Evolutionary conservation across 371 early-diverging fungal species (phyloP).

Genomic region (Mortierella sp.): DNA sequence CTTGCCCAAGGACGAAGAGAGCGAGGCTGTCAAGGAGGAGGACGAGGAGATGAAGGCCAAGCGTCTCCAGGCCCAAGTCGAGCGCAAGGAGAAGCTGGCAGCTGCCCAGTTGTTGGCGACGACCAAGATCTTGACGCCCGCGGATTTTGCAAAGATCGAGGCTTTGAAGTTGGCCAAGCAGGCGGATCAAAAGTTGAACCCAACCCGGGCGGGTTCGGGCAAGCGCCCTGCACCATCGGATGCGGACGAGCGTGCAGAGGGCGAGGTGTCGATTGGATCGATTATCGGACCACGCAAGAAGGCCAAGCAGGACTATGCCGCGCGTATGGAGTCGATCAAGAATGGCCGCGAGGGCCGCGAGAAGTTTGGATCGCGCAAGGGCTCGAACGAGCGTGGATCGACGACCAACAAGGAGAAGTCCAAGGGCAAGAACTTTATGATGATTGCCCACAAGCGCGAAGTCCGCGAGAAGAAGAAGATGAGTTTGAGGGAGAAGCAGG

Average conservation of each 20-base stretch:
- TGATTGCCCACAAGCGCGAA: slow-evolving; percentile 93
- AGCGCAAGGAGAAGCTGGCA: slow-evolving; percentile 62
- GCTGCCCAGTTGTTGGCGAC: slow-evolving; percentile 63
- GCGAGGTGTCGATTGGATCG: slow-evolving; percentile 74
- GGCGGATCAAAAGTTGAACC: slow-evolving; percentile 61
- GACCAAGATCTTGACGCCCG: slow-evolving; percentile 87
- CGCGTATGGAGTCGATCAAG: slow-evolving; percentile 88
- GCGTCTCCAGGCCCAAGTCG: slow-evolving; percentile 61
- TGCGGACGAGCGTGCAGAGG: slow-evolving; percentile 59
- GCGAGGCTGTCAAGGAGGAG: slow-evolving; percentile 55
- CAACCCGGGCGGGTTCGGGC: slow-evolving; percentile 40
- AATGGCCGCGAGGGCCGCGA: slow-evolving; percentile 92
- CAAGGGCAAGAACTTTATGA: slow-evolving; percentile 94
- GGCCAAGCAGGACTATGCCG: slow-evolving; percentile 92
- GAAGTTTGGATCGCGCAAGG: slow-evolving; percentile 92
- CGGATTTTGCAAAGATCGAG: slow-evolving; percentile 90
- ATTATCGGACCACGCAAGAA: slow-evolving; percentile 90
- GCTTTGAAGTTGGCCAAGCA: slow-evolving; percentile 76
- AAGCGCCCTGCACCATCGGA: slow-evolving; percentile 58
- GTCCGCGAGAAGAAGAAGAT: slow-evolving; percentile 87
- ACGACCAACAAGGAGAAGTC: slow-evolving; percentile 93
- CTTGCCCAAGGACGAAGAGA: slow-evolving; percentile 63
- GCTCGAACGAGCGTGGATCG: slow-evolving; percentile 80
- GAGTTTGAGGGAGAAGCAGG: slow-evolving; percentile 87
- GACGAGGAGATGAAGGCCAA: slow-evolving; percentile 63